phyloP scores from a whole-genome alignment of 2,329 filamentous ascomycete species.

The Colletotrichum lentis region DNA sequence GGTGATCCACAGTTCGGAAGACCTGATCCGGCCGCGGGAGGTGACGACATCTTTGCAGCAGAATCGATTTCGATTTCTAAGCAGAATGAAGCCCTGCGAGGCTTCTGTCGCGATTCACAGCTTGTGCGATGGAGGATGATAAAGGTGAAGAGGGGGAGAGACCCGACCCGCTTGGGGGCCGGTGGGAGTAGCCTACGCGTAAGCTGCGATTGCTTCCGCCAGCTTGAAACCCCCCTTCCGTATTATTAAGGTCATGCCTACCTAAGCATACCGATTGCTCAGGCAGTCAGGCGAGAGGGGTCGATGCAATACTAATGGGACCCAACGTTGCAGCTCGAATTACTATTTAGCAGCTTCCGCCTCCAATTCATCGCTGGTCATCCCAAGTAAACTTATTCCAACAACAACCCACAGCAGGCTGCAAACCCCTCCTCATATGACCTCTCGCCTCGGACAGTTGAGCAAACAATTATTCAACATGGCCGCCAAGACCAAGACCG shows the following conservation, averaged over 20 bases:
- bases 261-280: not conserved
- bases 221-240: constrained; percentile 1
- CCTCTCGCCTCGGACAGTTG: constrained; percentile 24
- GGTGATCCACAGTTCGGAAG: not conserved
- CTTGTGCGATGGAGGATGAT: constrained; percentile 9
- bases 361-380: not conserved
- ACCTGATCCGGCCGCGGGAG: not conserved
- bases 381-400: too few relatives aligned
- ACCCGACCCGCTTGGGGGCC: too few relatives aligned
- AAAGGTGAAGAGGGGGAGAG: too few relatives aligned
- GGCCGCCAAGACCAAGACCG: constrained; percentile 55
- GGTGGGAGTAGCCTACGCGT: too few relatives aligned
- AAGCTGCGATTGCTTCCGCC: not conserved
- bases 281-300: constrained; percentile 18
- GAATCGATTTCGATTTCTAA: constrained; percentile 28
- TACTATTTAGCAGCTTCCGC: constrained; percentile 25
- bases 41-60: constrained; percentile 17
- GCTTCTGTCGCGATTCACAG: not conserved
- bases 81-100: constrained; percentile 18
- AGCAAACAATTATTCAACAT: constrained; percentile 48
- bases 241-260: constrained; percentile 19
- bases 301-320: not conserved
- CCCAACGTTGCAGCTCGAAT: not conserved
- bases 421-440: constrained; percentile 16
- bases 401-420: not conserved